Base-by-base conservation (phyloP, 108 stramenopile genomes). In the Hondaea fermentalgiana region DNA sequence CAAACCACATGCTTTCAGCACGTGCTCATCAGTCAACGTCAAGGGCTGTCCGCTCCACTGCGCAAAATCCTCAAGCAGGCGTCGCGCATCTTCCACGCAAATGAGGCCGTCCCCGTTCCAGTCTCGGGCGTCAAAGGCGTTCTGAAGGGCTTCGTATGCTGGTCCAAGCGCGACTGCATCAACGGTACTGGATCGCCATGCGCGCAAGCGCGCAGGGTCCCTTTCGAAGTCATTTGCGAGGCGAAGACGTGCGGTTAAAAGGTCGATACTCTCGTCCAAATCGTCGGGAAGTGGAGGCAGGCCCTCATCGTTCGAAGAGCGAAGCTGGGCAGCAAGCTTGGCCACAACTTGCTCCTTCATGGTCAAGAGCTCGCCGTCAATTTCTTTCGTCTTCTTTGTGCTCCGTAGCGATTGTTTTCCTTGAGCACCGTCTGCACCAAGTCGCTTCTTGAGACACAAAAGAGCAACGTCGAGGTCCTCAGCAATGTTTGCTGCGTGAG, bases 91-190 rank as follows among this genome's bases (percentile, higher is more conserved):
- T 6, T 47, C 51, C 16, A 83, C 76, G 28, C 23, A 45, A 35
- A 83, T 83, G 3, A 83, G 76, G 76, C 76, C 76, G 28, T 83
- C 76, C 19, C 28, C 51, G 51, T 83, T 83, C 76, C 76, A 83
- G 76, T 83, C 76, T 12, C 76, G 76, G 16, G 76, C 45, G 10
- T 83, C 49, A 23, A 83, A 83, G 6, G 76, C 76, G 76, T 83
- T 83, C 28, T 53, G n/a, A 12, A 83, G 76, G 12, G 76, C 76
- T 53, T 47, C 51, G 4, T 83, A 53, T 35, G 49, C 49, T 16
- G 76, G 51, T 12, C 28, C 51, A 12, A 83, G 76, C 12, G 45
- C 25, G 6, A 6, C 45, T 35, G 76, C 23, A 53, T 83, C 51
- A 6, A 83, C 28, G 23, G 44, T 6, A 8, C 16, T 12, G 17